Evolutionary conservation across 2,329 filamentous ascomycete genomes (phyloP).

Genomic region (Aspergillus costaricaensis): DNA sequence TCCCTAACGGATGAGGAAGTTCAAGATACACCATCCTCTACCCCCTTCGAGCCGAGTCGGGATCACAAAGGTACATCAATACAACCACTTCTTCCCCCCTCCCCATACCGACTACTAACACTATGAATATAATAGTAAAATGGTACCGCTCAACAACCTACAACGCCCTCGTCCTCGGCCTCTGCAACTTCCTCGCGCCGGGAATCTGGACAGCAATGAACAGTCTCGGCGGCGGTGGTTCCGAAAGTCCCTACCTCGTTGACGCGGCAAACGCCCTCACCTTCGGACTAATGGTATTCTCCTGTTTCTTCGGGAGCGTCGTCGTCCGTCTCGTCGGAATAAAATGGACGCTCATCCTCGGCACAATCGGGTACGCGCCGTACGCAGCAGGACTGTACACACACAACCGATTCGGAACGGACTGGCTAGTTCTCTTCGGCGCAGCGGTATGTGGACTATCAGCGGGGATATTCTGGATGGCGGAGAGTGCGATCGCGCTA

Average conservation of each 20-base stretch:
- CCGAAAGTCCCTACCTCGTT: conserved; percentile 65
- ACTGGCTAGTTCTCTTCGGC: conserved; percentile 70
- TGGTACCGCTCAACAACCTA: conserved; percentile 73
- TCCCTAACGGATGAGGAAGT: conserved; percentile 24
- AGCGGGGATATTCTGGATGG: conserved; percentile 74
- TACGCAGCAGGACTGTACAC: conserved; percentile 71
- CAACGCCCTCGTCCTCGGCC: conserved; percentile 70
- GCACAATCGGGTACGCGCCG: conserved; percentile 70
- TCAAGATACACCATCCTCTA: not conserved
- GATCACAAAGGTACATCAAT: conserved; percentile 14
- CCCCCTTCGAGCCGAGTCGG: not conserved
- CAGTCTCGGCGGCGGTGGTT: conserved; percentile 69
- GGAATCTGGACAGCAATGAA: conserved; percentile 77
- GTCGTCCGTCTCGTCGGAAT: conserved; percentile 70
- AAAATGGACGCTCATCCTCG: conserved; percentile 69
- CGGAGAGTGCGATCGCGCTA: conserved; percentile 72
- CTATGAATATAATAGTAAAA: conserved; percentile 40
- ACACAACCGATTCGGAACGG: conserved; percentile 68
- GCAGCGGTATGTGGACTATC: conserved; percentile 69
- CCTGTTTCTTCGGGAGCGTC: conserved; percentile 65
- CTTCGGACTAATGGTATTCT: conserved; percentile 72
- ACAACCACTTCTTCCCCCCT: not conserved
- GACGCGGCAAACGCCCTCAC: conserved; percentile 72
- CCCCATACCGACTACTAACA: no score
- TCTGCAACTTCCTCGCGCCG: conserved; percentile 70